Percentiles rank a stretch among this genome's conserved stretches.
Conservation (phyloP, 2,329 filamentous ascomycete species). For the Aspergillus sp. region DNA sequence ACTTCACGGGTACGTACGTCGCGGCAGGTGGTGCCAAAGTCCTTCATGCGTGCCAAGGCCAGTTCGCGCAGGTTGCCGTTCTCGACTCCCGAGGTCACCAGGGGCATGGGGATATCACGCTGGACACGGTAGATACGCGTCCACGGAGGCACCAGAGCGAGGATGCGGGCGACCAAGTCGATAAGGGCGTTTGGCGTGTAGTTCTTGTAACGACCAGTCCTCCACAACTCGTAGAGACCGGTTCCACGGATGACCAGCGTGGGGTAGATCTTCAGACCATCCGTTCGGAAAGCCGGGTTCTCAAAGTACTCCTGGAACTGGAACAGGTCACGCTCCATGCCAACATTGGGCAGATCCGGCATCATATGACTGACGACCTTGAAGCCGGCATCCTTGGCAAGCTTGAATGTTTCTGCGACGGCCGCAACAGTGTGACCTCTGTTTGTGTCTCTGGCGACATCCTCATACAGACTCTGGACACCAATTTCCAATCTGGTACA, state of each 20-base stretch:
- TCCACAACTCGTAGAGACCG: constrained; percentile 94
- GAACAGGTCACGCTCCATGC: constrained; percentile 95
- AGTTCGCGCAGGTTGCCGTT: constrained; percentile 95
- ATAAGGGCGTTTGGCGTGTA: constrained; percentile 97
- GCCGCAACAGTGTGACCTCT: constrained; percentile 93
- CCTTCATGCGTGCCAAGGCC: constrained; percentile 95
- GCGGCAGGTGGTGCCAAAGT: constrained; percentile 95
- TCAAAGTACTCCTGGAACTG: constrained; percentile 98
- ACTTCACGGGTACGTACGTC: constrained; percentile 96
- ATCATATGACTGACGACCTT: constrained; percentile 99
- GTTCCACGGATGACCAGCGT: constrained; percentile 96
- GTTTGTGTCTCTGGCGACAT: constrained; percentile 97
- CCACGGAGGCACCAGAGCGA: constrained; percentile 94
- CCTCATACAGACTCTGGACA: constrained; percentile 95
- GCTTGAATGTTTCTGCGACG: constrained; percentile 92
- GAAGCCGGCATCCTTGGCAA: constrained; percentile 97
- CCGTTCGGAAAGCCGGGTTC: constrained; percentile 91
- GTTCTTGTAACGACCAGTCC: constrained; percentile 95
- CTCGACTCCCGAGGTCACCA: constrained; percentile 97
- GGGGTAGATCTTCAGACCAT: constrained; percentile 96
- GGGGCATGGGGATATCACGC: constrained; percentile 98
- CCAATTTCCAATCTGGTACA: constrained; percentile 94
- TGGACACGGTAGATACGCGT: constrained; percentile 98
- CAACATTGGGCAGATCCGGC: constrained; percentile 96
- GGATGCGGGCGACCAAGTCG: constrained; percentile 92